phyloP scores from a whole-genome alignment of 148 eudicot species.

The Chenopodium suecicum region DNA sequence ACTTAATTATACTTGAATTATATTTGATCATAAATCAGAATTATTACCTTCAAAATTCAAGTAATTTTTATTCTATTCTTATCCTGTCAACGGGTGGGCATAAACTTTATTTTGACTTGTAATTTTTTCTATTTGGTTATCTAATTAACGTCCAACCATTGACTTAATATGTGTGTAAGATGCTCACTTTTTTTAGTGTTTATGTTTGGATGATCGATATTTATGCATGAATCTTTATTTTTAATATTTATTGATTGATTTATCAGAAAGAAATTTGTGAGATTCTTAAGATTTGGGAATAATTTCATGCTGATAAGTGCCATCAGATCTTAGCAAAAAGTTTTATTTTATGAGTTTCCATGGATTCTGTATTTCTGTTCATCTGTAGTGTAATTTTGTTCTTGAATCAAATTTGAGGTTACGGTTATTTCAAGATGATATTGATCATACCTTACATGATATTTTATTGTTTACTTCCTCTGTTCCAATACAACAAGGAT shows the following conservation, averaged over 20 bases:
- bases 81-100: slow-evolving; percentile 23
- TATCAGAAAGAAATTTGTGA: background rate
- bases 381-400: no score
- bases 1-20: no score
- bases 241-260: background rate
- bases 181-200: slow-evolving; percentile 8
- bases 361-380: no score
- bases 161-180: slow-evolving; percentile 4
- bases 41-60: background rate
- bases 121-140: background rate
- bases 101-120: slow-evolving; percentile 6
- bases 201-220: background rate
- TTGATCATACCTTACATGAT: no score
- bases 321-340: background rate
- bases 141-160: background rate
- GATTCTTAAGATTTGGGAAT: slow-evolving; percentile 25
- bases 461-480: no score
- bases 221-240: slow-evolving; percentile 16
- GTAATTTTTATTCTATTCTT: slow-evolving; percentile 10
- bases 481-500: no score
- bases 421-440: background rate
- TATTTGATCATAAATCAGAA: background rate
- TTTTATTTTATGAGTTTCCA: no score
- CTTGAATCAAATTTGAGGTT: no score
- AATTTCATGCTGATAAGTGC: background rate